A percentile compares a stretch with the other conserved stretches of the same genome.
phyloP scores from a whole-genome alignment of 345 rosid species.

The Triadica sebifera region DNA sequence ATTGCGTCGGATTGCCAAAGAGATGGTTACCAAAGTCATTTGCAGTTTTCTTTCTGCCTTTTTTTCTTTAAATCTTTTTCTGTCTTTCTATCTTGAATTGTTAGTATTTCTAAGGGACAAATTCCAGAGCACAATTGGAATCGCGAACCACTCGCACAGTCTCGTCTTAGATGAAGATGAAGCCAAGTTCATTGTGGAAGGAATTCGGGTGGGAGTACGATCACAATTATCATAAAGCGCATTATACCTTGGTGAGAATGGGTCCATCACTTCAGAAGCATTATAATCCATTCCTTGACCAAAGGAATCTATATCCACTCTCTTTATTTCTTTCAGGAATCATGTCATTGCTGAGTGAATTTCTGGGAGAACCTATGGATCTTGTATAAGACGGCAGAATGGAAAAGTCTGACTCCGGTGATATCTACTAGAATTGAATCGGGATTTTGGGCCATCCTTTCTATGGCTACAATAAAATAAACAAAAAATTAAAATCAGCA shows the following conservation, averaged over 20 bases:
- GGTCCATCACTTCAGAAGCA: constrained; percentile 24
- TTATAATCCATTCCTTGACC: constrained; percentile 27
- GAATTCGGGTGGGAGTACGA: constrained; percentile 29
- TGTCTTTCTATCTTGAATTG: no score
- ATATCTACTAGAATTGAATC: constrained; percentile 27
- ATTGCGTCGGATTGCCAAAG: no score
- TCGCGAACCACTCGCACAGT: constrained; percentile 24
- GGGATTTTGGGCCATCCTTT: constrained; percentile 39
- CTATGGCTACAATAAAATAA: constrained; percentile 31
- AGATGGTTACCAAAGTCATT: no score
- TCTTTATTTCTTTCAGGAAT: constrained; percentile 33
- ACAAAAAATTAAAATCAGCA: constrained; percentile 9
- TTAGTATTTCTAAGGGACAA: constrained; percentile 26
- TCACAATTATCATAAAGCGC: constrained; percentile 34
- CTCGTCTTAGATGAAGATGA: constrained; percentile 38
- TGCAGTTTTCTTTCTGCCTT: no score
- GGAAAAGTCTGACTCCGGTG: constrained; percentile 35
- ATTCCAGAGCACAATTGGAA: constrained; percentile 31
- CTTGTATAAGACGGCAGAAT: constrained; percentile 30
- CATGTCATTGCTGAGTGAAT: constrained; percentile 25
- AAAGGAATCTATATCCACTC: constrained; percentile 16
- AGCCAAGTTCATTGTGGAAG: constrained; percentile 17
- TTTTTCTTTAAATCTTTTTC: no score
- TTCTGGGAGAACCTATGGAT: constrained; percentile 25
- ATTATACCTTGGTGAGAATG: constrained; percentile 28